These are phyloP conservation scores for Phytophthora melonis DNA, from an alignment of 352 stramenopile genomes.

Conservation along the genomic window DNA sequence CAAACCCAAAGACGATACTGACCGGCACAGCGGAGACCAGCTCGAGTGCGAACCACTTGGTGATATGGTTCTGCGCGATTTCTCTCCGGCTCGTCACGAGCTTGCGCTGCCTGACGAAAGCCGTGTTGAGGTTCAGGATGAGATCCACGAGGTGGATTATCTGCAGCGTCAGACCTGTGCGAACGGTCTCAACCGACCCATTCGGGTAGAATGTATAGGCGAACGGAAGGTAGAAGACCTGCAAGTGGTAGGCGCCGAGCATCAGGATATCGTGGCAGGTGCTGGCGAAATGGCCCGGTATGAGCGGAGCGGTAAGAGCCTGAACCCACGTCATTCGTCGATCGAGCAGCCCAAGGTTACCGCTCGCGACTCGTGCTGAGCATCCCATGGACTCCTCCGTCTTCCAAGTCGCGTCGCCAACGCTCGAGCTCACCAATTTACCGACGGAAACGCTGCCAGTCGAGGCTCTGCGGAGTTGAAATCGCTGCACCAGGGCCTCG, in stretches of 20 bases:
- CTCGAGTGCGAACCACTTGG: conserved; percentile 13
- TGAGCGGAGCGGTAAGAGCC: conserved; percentile 7
- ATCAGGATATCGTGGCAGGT: background rate
- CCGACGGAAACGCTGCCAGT: background rate
- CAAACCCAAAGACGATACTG: background rate
- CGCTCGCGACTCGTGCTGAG: background rate
- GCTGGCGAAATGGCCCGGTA: background rate
- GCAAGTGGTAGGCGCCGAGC: background rate
- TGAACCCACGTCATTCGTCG: background rate
- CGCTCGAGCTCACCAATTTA: background rate
- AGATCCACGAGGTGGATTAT: background rate
- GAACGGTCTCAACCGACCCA: background rate
- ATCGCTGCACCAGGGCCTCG: conserved; percentile 12
- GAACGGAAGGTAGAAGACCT: conserved; percentile 1
- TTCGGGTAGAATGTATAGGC: conserved; percentile 1
- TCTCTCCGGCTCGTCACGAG: background rate
- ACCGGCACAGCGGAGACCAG: conserved; percentile 1
- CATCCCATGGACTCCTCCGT: background rate
- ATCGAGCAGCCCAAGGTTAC: background rate
- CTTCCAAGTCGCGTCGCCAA: too few species aligned
- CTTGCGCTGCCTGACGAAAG: background rate
- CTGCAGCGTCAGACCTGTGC: conserved; percentile 4
- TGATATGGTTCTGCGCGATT: conserved; percentile 17
- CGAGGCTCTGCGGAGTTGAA: conserved; percentile 11
- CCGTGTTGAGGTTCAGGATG: conserved; percentile 30